A percentile compares a stretch with the other conserved stretches of the same genome.
Conservation (phyloP, 2,329 filamentous ascomycete species). For the Colletotrichum musae region DNA sequence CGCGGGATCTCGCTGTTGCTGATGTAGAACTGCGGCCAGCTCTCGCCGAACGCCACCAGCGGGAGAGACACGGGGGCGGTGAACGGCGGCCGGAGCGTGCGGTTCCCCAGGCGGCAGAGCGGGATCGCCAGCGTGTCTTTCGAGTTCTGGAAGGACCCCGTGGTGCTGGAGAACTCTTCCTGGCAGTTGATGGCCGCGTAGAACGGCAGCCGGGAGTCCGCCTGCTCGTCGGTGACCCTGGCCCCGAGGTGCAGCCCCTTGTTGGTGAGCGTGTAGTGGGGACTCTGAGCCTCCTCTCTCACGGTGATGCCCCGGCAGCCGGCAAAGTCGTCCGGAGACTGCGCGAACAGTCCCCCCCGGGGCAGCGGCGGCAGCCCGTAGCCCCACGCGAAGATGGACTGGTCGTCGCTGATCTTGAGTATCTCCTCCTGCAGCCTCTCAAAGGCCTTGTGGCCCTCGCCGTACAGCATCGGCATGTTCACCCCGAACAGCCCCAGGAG, state of each 20-base stretch:
- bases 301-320: background rate
- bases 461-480: slow-evolving; percentile 48
- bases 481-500: slow-evolving; percentile 48
- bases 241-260: background rate
- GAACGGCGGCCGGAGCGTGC: too few relatives aligned
- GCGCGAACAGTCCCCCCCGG: slow-evolving; percentile 29
- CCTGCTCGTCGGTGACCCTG: background rate
- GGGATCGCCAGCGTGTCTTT: too few relatives aligned
- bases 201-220: background rate
- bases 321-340: slow-evolving; percentile 30
- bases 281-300: background rate
- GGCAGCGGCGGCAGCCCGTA: slow-evolving; percentile 38
- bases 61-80: background rate
- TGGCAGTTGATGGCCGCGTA: background rate
- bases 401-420: slow-evolving; percentile 17
- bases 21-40: too few relatives aligned
- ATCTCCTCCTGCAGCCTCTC: slow-evolving; percentile 41
- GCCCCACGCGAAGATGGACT: slow-evolving; percentile 36
- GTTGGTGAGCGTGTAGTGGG: background rate
- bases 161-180: background rate
- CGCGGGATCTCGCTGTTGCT: too few relatives aligned
- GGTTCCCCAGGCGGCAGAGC: too few relatives aligned
- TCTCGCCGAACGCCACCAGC: background rate
- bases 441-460: slow-evolving; percentile 47
- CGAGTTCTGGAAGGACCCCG: background rate